These are phyloP conservation scores for Isabelozyma rhagii DNA, from an alignment of 805 yeast genomes.

Conservation along the genomic window DNA sequence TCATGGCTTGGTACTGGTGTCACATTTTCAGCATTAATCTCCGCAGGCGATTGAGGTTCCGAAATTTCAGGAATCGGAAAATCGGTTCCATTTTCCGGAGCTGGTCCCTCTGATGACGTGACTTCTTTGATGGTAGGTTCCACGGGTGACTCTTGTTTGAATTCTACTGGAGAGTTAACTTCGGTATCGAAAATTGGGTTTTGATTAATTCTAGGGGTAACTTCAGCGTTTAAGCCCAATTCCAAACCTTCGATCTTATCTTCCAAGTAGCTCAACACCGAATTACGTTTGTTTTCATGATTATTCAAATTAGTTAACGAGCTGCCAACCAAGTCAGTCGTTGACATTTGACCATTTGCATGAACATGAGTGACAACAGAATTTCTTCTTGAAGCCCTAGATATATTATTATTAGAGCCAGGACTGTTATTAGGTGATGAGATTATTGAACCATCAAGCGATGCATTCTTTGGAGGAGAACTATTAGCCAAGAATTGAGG, in stretches of 20 bases:
- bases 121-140: not conserved
- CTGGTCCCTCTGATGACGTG: not conserved
- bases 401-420: constrained; percentile 1
- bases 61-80: not conserved
- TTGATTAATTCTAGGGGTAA: constrained; percentile 31
- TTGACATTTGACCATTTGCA: constrained; percentile 41
- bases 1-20: not conserved
- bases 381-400: constrained; percentile 24
- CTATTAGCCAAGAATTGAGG: constrained; percentile 35
- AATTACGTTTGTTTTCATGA: constrained; percentile 33
- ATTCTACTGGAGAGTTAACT: constrained; percentile 11
- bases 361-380: constrained; percentile 42
- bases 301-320: constrained; percentile 5
- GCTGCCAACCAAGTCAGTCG: constrained; percentile 9
- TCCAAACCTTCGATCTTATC: constrained; percentile 43
- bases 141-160: not conserved
- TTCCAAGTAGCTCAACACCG: constrained; percentile 41
- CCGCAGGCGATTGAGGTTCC: not conserved
- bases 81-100: not conserved
- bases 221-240: constrained; percentile 8
- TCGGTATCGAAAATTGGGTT: constrained; percentile 24
- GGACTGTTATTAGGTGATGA: constrained; percentile 9
- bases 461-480: constrained; percentile 34
- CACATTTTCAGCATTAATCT: not conserved
- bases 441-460: constrained; percentile 2